Conservation (phyloP, 345 rosid species). For the Hibiscus syriacus region DNA sequence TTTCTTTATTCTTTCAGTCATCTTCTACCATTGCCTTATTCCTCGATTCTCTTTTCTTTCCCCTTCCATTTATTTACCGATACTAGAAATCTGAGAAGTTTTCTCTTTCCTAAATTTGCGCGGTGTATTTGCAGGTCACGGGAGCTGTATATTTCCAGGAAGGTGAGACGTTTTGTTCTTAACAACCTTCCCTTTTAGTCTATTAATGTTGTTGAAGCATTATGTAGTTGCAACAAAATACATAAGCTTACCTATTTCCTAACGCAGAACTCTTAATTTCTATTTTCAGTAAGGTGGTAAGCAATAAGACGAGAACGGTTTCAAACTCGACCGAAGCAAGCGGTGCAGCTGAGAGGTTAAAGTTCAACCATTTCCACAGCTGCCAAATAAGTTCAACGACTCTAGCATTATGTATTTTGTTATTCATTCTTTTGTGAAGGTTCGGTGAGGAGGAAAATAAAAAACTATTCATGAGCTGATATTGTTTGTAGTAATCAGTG, state of each 20-base stretch:
- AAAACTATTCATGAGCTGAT: neutral
- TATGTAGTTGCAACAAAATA: neutral
- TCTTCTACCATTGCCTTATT: constrained; percentile 12
- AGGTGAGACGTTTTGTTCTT: constrained; percentile 40
- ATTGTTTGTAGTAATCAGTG: neutral
- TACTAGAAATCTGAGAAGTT: neutral
- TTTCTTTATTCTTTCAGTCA: constrained; percentile 3
- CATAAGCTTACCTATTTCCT: neutral
- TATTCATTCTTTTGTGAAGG: constrained; percentile 33
- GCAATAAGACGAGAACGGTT: constrained; percentile 51
- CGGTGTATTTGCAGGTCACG: constrained; percentile 62
- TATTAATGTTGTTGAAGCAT: neutral
- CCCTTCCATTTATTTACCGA: neutral
- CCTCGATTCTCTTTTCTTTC: neutral
- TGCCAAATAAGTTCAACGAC: constrained; percentile 29
- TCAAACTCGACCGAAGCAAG: constrained; percentile 47
- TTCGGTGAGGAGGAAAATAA: constrained; percentile 16
- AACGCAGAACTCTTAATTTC: neutral
- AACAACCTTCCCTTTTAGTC: neutral
- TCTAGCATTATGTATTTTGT: constrained; percentile 33
- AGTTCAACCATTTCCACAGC: constrained; percentile 19
- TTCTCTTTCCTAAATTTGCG: constrained; percentile 8
- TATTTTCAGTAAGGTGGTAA: constrained; percentile 61
- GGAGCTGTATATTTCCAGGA: constrained; percentile 89
- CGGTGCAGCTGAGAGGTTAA: constrained; percentile 32